Percentiles rank a stretch among this genome's conserved stretches.
Conservation (phyloP, 148 eudicot species). For the Rhododendron williamsianum region DNA sequence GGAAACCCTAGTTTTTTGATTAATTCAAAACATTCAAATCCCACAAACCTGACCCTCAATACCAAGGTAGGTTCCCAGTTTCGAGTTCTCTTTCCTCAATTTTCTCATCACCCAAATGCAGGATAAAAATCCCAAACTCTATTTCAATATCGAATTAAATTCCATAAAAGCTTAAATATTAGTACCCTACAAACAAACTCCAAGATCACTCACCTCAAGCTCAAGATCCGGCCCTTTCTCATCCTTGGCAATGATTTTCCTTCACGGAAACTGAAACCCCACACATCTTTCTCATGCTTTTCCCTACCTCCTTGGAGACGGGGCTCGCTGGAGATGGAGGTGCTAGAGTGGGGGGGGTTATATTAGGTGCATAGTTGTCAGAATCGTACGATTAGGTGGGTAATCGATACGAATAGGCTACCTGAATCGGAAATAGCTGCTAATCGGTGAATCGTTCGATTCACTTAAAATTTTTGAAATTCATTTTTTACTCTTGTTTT, state of each 20-base stretch:
- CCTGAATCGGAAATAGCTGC: too few relatives aligned
- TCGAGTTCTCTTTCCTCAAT: background rate
- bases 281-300: conserved; percentile 21
- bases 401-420: too few relatives aligned
- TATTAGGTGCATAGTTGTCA: too few relatives aligned
- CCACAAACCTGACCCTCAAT: background rate
- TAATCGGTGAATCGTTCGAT: too few relatives aligned
- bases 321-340: background rate
- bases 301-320: background rate
- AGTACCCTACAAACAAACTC: background rate
- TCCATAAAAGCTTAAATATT: background rate
- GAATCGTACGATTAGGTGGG: too few relatives aligned
- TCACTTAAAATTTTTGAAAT: too few relatives aligned
- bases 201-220: conserved; percentile 35
- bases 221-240: conserved; percentile 56
- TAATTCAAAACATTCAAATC: background rate
- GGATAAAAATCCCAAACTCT: background rate
- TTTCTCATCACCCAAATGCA: background rate
- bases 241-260: conserved; percentile 23
- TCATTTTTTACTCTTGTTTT: too few relatives aligned
- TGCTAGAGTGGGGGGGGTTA: too few relatives aligned
- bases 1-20: background rate
- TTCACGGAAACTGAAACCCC: conserved; percentile 15
- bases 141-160: background rate
- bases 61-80: background rate